A percentile compares a stretch with the other conserved stretches of the same genome.
Evolutionary conservation across 106 monocot genomes (phyloP).

Genomic region (Amphibolis antarctica): DNA sequence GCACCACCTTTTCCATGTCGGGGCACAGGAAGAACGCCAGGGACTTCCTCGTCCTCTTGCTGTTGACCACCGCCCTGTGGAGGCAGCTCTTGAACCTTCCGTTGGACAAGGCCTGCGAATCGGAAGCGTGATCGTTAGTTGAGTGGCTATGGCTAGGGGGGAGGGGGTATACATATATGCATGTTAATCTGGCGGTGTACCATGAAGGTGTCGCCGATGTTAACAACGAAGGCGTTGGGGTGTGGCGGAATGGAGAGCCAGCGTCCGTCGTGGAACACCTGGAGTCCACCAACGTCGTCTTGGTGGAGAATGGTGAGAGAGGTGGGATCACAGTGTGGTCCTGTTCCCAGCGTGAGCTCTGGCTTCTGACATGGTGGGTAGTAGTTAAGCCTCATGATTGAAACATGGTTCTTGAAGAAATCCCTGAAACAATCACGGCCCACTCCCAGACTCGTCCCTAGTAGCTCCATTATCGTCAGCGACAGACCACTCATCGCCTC

Average conservation of each 20-base stretch:
- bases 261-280: conserved; percentile 41
- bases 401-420: conserved; percentile 58
- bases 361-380: conserved; percentile 77
- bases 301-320: conserved; percentile 88
- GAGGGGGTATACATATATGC: no score
- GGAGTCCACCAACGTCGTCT: conserved; percentile 70
- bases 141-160: no score
- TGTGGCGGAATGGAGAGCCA: conserved; percentile 55
- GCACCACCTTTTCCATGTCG: conserved; percentile 41
- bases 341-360: conserved; percentile 65
- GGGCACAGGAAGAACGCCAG: conserved; percentile 86
- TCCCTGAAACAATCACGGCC: conserved; percentile 23
- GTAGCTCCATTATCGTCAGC: conserved; percentile 73
- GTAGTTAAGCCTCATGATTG: conserved; percentile 84
- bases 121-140: no score
- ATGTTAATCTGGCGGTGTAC: conserved; percentile 10
- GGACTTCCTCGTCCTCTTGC: conserved; percentile 40
- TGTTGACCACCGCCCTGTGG: conserved; percentile 87
- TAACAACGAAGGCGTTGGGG: conserved; percentile 52
- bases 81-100: conserved; percentile 86
- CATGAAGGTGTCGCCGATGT: conserved; percentile 97
- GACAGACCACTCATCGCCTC: conserved; percentile 60
- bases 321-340: conserved; percentile 91
- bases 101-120: conserved; percentile 65
- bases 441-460: conserved; percentile 54